These are phyloP conservation scores for Phanerochaete carnosa DNA, from an alignment of 768 basidiomycete species.

Conservation along the genomic window DNA sequence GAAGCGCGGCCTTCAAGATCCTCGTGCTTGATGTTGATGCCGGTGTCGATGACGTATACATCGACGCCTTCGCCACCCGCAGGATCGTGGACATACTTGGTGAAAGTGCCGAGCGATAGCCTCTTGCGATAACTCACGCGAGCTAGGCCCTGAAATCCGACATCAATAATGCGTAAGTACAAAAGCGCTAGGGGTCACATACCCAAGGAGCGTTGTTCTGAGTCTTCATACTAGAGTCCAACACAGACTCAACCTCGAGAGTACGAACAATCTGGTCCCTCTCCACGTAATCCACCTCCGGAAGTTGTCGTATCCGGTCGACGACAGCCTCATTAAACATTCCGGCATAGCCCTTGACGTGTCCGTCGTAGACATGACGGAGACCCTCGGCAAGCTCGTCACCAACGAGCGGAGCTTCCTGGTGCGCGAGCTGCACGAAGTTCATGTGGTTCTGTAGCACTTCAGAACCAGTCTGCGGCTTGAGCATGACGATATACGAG, in stretches of 20 bases:
- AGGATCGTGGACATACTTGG: constrained; percentile 68
- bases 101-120: constrained; percentile 81
- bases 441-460: constrained; percentile 76
- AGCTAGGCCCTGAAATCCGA: constrained; percentile 76
- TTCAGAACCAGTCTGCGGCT: constrained; percentile 56
- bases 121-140: constrained; percentile 84
- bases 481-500: constrained; percentile 93
- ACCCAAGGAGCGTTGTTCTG: constrained; percentile 89
- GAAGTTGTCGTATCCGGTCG: constrained; percentile 72
- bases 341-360: constrained; percentile 79
- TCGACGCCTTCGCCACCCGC: constrained; percentile 91
- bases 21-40: constrained; percentile 80
- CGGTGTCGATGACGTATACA: constrained; percentile 85
- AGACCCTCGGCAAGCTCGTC: constrained; percentile 49
- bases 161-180: neutral
- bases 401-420: constrained; percentile 48
- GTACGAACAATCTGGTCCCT: constrained; percentile 90
- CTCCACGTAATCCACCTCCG: constrained; percentile 92
- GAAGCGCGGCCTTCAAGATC: constrained; percentile 87
- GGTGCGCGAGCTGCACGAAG: constrained; percentile 65
- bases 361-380: constrained; percentile 73
- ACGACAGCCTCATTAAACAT: constrained; percentile 68
- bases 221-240: constrained; percentile 15
- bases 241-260: constrained; percentile 37
- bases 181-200: constrained; percentile 26